Base-by-base conservation (phyloP, 2,329 filamentous ascomycete species). In the Sporothrix brasiliensis region DNA sequence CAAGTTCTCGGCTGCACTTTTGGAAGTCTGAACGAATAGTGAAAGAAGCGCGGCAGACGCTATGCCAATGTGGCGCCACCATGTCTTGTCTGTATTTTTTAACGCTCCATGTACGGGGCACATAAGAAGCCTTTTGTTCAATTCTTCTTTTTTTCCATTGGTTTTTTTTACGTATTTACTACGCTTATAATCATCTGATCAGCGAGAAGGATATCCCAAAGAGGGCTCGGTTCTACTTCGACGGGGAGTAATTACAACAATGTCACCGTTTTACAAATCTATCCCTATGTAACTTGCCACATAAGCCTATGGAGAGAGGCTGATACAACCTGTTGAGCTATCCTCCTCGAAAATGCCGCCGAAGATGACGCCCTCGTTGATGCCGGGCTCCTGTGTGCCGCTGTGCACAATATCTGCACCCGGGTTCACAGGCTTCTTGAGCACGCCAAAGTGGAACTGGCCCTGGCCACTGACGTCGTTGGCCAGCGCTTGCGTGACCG, bases 391-490 rank as follows among this genome's bases (percentile, higher is more conserved):
- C 76, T 87, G 86, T 73, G 79, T 81, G 5, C 84, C 85, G 52
- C 80, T 76, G 75, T 82, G 82, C 58, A 80, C 81, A 52, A 86
- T 80, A 74, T 87, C 82, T 60, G 74, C 76, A 44, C 77, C 79
- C 47, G 77, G 73, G 69, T 84, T 80, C 63, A 84, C 81, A 6
- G 85, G 83, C 81, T 89, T 89, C 83, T 89, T 89, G 71, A 90
- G 79, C 1, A 89, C 76, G 49, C 88, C 88, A 67, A 89, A 84
- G 76, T 90, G 88, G 77, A 84, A 88, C 76, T 89, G 86, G 27
- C 88, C 88, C 69, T 84, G 82, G 5, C 87, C 87, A 53, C 81
- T 81, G 69, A 88, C 80, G 73, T 88, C 81, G 74, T 87, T 86
- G 53, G 78, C 27, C 0, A 85, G 75, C 0, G 83, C 78, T 21